phyloP scores from a whole-genome alignment of 2,329 filamentous ascomycete species.

The Ceratocystis eucalypticola region DNA sequence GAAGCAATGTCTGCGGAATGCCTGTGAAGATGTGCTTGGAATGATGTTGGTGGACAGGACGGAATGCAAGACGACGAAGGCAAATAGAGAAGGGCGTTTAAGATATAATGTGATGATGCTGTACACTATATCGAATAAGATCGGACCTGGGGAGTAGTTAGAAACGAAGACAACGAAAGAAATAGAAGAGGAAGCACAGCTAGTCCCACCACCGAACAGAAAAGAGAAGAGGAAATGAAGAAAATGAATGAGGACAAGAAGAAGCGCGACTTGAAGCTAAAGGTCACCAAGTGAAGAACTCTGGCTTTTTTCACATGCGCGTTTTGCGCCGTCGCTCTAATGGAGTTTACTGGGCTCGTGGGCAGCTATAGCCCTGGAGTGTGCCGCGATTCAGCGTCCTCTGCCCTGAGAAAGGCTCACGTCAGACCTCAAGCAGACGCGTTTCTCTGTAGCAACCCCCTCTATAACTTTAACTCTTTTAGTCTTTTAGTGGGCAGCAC shows the following conservation, averaged over 20 bases:
- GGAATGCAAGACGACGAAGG: background rate
- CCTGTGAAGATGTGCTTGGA: background rate
- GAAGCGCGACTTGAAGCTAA: background rate
- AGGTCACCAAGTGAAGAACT: background rate
- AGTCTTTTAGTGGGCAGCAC: background rate
- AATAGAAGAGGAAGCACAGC: background rate
- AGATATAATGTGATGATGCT: background rate
- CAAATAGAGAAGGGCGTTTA: background rate
- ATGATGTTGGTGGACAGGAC: conserved; percentile 3
- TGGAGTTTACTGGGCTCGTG: background rate
- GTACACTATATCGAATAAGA: background rate
- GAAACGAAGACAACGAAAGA: background rate
- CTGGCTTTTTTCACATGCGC: background rate
- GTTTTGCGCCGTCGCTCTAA: background rate
- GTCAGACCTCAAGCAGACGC: background rate
- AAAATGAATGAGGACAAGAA: background rate
- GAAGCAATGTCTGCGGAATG: background rate
- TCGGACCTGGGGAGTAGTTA: background rate
- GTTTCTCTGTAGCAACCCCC: background rate
- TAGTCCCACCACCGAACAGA: background rate
- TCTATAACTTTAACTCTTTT: conserved; percentile 8
- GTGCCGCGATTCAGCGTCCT: background rate
- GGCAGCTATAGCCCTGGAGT: background rate
- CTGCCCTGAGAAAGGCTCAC: background rate
- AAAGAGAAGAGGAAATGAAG: background rate